Base-by-base conservation (phyloP, 495 filamentous ascomycete genomes). In the Massariosphaeria phaeospora region DNA sequence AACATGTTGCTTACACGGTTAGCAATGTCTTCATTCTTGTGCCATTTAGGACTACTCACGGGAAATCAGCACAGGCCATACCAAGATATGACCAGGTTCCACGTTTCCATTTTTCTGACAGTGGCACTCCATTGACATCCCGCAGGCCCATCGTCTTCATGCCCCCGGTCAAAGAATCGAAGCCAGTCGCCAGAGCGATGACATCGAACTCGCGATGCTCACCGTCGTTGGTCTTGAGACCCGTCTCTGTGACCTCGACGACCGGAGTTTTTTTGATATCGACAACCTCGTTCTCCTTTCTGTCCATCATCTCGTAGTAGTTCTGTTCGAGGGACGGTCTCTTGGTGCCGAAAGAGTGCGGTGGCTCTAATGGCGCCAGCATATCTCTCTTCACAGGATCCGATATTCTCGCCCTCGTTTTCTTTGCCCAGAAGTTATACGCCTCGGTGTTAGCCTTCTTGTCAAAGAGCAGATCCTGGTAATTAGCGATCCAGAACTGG, bases 171-270 rank as follows among this genome's bases (percentile, higher is more conserved):
- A 76, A 65, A 13, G 71, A 65, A 59, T 81, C 79, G 57, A 80
- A 82, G 0, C 79, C 79, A 5, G 79, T 82, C 10, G 78, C 78
- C 44, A 80, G 61, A 38, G 73, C 72, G 47, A 82, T 69, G 21
- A 78, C 62, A 57, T 82, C 79, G 36, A 79, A 57, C 55, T 81
- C 75, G 46, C 70, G 62, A 33, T 66, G 53, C 12, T 63, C 67
- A 13, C 71, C 73, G 40, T 77, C 71, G 10, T 64, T 50, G 4
- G 71, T 65, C 25, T 57, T 58, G 35, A 82, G 70, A 2, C 77
- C 76, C 1, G 65, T 72, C 36, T 67, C 63, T 0, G 66, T 71
- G 21, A 71, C 59, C 59, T 62, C 67, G 42, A 53, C 56, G 61
- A 77, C 72, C 4, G 71, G 72, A n/a, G 71, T 73, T 21, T 64